A percentile compares a stretch with the other conserved stretches of the same genome.
Evolutionary conservation across 495 filamentous ascomycete genomes (phyloP).

Genomic region (Tetracladium marchalianum): DNA sequence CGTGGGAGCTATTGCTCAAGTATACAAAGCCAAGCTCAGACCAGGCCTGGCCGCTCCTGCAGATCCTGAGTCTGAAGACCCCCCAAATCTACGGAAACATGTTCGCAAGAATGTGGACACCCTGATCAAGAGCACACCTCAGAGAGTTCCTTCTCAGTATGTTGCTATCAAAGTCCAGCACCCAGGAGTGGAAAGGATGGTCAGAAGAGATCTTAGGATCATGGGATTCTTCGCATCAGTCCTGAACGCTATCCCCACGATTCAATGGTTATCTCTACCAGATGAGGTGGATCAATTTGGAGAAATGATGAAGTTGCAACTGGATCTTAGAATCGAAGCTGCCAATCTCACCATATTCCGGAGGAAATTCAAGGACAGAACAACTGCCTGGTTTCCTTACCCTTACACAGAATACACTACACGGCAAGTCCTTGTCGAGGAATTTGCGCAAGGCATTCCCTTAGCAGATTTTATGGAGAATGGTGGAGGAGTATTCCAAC

Average conservation of each 20-base stretch:
- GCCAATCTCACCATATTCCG: constrained; percentile 85
- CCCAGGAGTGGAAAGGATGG: constrained; percentile 79
- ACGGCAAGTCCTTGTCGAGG: constrained; percentile 85
- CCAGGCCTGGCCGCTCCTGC: constrained; percentile 57
- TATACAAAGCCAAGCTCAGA: constrained; percentile 91
- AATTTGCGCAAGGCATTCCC: constrained; percentile 91
- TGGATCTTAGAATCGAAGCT: constrained; percentile 91
- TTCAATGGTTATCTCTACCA: constrained; percentile 95
- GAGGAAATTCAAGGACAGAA: constrained; percentile 77
- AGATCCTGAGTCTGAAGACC: constrained; percentile 43
- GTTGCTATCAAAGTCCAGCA: constrained; percentile 97
- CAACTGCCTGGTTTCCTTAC: constrained; percentile 92
- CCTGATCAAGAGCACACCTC: constrained; percentile 74
- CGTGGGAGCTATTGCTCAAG: constrained; percentile 94
- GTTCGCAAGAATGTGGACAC: constrained; percentile 75
- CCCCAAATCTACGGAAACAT: constrained; percentile 49
- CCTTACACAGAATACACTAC: constrained; percentile 89
- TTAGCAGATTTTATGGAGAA: constrained; percentile 80
- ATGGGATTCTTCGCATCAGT: constrained; percentile 86
- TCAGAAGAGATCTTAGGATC: constrained; percentile 81
- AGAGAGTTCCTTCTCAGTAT: constrained; percentile 79
- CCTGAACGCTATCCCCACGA: constrained; percentile 83
- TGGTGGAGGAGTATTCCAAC: constrained; percentile 86
- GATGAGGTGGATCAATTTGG: constrained; percentile 92
- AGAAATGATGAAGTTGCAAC: constrained; percentile 95